These are phyloP conservation scores for Aspergillus fijiensis DNA, from an alignment of 2,329 filamentous ascomycete species.

Conservation along the genomic window DNA sequence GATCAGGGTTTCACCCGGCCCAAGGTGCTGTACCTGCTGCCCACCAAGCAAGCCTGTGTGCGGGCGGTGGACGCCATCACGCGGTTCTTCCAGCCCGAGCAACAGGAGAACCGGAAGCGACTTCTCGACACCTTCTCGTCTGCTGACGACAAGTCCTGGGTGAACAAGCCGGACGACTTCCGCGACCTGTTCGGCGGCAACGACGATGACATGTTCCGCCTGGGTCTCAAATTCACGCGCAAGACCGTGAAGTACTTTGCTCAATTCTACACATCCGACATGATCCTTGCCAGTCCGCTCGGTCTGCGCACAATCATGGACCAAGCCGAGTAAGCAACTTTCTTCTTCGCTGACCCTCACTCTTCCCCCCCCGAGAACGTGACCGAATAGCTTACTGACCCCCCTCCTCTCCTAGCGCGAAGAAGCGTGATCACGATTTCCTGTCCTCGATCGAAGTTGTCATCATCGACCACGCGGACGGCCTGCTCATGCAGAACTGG, in stretches of 20 bases:
- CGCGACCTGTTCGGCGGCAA: conserved; percentile 87
- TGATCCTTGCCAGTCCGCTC: conserved; percentile 86
- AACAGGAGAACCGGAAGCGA: conserved; percentile 91
- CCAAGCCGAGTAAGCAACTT: conserved; percentile 60
- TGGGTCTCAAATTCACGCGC: conserved; percentile 94
- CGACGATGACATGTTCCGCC: conserved; percentile 93
- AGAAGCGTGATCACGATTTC: conserved; percentile 80
- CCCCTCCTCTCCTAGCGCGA: conserved; percentile 44
- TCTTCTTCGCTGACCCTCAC: background rate
- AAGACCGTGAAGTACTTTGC: conserved; percentile 95
- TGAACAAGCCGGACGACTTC: conserved; percentile 82
- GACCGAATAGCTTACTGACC: background rate
- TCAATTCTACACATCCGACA: conserved; percentile 94
- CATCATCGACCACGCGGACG: conserved; percentile 87
- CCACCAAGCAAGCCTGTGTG: conserved; percentile 82
- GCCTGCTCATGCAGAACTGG: conserved; percentile 97
- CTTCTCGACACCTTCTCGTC: conserved; percentile 82
- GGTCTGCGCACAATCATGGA: conserved; percentile 90
- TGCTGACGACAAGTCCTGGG: conserved; percentile 65
- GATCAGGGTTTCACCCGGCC: conserved; percentile 96
- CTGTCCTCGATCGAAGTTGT: conserved; percentile 90
- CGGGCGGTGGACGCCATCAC: conserved; percentile 75
- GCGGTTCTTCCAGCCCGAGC: conserved; percentile 74
- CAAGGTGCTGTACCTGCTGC: conserved; percentile 86
- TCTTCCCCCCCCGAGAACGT: background rate